Conservation (phyloP, 2,329 filamentous ascomycete genomes). For the Aspergillus sergii region DNA sequence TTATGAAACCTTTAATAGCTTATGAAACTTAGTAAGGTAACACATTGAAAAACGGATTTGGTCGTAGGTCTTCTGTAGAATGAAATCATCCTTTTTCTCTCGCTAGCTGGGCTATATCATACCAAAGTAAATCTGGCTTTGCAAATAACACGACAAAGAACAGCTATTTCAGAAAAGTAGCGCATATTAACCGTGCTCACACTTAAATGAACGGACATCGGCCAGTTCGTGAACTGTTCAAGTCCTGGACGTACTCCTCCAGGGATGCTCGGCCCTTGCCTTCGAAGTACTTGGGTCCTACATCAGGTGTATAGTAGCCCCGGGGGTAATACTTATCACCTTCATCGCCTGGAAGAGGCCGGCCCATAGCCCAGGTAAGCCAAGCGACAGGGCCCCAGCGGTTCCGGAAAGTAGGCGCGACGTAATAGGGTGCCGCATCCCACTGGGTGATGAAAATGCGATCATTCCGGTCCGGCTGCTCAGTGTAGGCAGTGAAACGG, state of each 20-base stretch:
- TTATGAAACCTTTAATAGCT: not conserved
- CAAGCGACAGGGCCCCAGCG: slow-evolving; percentile 63
- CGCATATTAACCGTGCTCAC: not conserved
- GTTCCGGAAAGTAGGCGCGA: slow-evolving; percentile 60
- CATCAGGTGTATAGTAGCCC: slow-evolving; percentile 56
- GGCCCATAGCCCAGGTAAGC: slow-evolving; percentile 50
- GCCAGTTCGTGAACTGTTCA: slow-evolving; percentile 44
- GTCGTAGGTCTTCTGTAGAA: not conserved
- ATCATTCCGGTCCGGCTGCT: slow-evolving; percentile 56
- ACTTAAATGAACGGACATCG: slow-evolving; percentile 53
- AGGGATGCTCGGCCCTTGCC: slow-evolving; percentile 49
- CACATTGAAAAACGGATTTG: not conserved
- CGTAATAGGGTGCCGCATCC: slow-evolving; percentile 68
- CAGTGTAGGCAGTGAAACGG: slow-evolving; percentile 43
- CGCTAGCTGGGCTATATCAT: not conserved
- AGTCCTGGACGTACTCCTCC: slow-evolving; percentile 44
- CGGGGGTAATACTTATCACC: slow-evolving; percentile 50
- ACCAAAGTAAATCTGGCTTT: not conserved
- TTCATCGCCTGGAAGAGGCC: slow-evolving; percentile 52
- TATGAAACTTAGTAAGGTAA: not conserved
- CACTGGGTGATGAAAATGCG: slow-evolving; percentile 56
- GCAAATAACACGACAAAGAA: not conserved
- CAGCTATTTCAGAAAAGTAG: not conserved
- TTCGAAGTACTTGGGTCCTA: slow-evolving; percentile 62
- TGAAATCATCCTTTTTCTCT: not conserved